These are phyloP conservation scores for Penicillium dipodomyicola DNA, from an alignment of 495 filamentous ascomycete genomes.

Conservation along the genomic window DNA sequence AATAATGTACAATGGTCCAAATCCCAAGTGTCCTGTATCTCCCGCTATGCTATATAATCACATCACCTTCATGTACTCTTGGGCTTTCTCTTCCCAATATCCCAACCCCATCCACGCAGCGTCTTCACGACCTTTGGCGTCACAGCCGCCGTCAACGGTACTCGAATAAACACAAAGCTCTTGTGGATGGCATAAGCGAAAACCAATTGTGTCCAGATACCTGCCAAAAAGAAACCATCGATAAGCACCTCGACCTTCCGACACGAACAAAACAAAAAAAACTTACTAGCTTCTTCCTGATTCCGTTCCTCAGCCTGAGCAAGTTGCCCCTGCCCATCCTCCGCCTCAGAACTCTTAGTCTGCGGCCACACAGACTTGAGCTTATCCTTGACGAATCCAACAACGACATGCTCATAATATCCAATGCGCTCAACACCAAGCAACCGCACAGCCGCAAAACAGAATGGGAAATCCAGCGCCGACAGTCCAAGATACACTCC, in stretches of 20 bases:
- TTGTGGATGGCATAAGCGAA: conserved; percentile 98
- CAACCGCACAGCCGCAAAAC: conserved; percentile 78
- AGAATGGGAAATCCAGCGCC: conserved; percentile 91
- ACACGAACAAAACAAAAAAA: neutral
- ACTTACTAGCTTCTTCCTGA: conserved; percentile 55
- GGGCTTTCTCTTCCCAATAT: conserved; percentile 63
- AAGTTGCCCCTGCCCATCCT: conserved; percentile 15
- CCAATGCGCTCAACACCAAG: conserved; percentile 86
- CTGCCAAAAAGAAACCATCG: conserved; percentile 33
- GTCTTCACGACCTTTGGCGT: conserved; percentile 89
- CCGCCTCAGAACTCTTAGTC: conserved; percentile 14
- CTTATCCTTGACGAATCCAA: conserved; percentile 37
- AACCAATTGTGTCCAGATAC: conserved; percentile 83
- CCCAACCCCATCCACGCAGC: conserved; percentile 79
- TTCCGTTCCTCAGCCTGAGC: conserved; percentile 35
- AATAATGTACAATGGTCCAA: conserved; percentile 38
- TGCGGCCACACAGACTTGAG: conserved; percentile 31
- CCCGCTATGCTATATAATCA: conserved; percentile 33
- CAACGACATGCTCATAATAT: conserved; percentile 49
- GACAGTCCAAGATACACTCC: conserved; percentile 84
- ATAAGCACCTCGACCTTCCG: neutral
- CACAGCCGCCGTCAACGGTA: conserved; percentile 84
- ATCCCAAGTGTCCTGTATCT: conserved; percentile 19
- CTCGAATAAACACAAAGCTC: conserved; percentile 91
- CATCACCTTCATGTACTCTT: conserved; percentile 33